Evolutionary conservation across 805 yeast genomes (phyloP).

Genomic region (Myxozyma sirexii): DNA sequence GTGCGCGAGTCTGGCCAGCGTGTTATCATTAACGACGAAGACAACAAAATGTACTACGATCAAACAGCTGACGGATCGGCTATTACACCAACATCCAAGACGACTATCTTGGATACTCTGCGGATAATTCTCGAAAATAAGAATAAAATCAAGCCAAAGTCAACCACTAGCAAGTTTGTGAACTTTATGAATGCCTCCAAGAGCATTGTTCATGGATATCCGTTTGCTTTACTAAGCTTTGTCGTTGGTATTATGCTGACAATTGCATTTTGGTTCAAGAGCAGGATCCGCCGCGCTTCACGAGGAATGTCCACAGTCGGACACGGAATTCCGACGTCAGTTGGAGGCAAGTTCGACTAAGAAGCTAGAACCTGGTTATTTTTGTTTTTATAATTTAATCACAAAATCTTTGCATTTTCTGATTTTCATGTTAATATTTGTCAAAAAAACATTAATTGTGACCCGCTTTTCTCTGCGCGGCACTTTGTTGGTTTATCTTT

Average conservation of each 20-base stretch:
- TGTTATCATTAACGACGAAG: constrained; percentile 39
- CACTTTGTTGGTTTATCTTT: background rate
- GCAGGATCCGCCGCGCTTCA: constrained; percentile 26
- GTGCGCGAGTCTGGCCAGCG: constrained; percentile 34
- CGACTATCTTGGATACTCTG: constrained; percentile 25
- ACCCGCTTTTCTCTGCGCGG: background rate
- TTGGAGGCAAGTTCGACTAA: constrained; percentile 17
- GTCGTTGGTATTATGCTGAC: constrained; percentile 11
- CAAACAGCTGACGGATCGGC: constrained; percentile 33
- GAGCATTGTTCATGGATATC: constrained; percentile 10
- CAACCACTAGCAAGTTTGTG: constrained; percentile 27
- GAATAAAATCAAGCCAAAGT: constrained; percentile 29
- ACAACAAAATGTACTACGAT: constrained; percentile 42
- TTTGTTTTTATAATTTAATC: background rate
- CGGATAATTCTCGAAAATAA: constrained; percentile 19
- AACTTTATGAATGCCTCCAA: constrained; percentile 15
- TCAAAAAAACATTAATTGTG: background rate
- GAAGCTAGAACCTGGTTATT: background rate
- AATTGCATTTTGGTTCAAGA: constrained; percentile 30
- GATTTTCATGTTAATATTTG: constrained; percentile 5
- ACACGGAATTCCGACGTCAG: background rate
- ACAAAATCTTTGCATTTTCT: background rate
- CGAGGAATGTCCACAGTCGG: constrained; percentile 15
- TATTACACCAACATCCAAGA: constrained; percentile 26
- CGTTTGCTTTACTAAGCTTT: constrained; percentile 21